Evolutionary conservation across 768 basidiomycete species (phyloP).

Genomic region (Harrya chromipes): DNA sequence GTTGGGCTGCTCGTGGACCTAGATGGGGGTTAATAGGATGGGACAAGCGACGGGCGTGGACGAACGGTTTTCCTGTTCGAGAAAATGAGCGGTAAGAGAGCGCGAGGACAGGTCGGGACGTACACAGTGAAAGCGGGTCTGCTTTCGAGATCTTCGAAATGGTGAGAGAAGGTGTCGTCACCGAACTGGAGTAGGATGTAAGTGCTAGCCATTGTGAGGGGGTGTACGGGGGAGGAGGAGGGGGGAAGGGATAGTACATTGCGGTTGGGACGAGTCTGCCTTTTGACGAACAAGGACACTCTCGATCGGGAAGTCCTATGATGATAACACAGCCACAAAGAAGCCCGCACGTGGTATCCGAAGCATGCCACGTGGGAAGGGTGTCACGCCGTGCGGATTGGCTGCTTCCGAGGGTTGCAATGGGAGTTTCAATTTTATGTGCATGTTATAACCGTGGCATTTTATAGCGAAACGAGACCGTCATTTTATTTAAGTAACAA

Average conservation of each 20-base stretch:
- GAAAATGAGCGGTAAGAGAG: conserved; percentile 3
- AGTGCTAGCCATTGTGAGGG: conserved; percentile 33
- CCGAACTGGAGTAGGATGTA: conserved; percentile 63
- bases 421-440: conserved; percentile 11
- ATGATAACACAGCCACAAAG: conserved; percentile 30
- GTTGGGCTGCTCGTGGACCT: conserved; percentile 60
- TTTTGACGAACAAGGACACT: conserved; percentile 40
- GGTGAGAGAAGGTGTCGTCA: conserved; percentile 57
- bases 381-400: conserved; percentile 13
- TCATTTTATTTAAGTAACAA: background rate
- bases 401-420: conserved; percentile 8
- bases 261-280: conserved; percentile 14
- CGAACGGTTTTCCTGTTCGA: conserved; percentile 23
- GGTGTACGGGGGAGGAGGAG: conserved; percentile 19
- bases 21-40: background rate
- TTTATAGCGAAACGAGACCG: background rate
- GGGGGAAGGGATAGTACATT: conserved; percentile 13
- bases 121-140: conserved; percentile 68
- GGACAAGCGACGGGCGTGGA: background rate
- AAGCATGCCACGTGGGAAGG: conserved; percentile 36
- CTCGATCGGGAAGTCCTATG: conserved; percentile 38
- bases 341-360: conserved; percentile 31
- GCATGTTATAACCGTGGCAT: background rate
- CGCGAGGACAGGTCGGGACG: conserved; percentile 24
- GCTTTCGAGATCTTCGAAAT: conserved; percentile 62